phyloP scores from a whole-genome alignment of 2,329 filamentous ascomycete species.

The Fonsecaea pugnacius region DNA sequence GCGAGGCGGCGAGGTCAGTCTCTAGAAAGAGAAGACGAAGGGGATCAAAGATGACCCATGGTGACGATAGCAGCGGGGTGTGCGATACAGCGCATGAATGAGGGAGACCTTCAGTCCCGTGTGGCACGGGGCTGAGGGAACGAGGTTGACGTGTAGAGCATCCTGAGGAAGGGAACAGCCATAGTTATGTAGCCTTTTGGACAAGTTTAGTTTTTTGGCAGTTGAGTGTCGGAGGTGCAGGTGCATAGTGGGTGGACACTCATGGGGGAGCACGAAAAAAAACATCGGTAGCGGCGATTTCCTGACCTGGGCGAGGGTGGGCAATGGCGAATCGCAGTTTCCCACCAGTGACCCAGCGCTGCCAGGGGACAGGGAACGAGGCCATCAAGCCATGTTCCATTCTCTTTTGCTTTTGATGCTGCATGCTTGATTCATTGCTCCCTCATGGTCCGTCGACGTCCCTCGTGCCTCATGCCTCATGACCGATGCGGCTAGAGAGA shows the following conservation, averaged over 20 bases:
- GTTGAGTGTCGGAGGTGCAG: conserved; percentile 20
- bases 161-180: conserved; percentile 29
- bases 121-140: conserved; percentile 47
- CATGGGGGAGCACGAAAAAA: conserved; percentile 19
- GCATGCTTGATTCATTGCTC: conserved; percentile 5
- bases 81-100: conserved; percentile 29
- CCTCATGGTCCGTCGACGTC: not conserved
- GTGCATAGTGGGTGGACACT: conserved; percentile 9
- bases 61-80: conserved; percentile 24
- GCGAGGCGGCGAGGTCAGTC: conserved; percentile 31
- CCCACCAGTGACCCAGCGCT: not conserved
- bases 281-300: conserved; percentile 23
- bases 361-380: not conserved
- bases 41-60: conserved; percentile 41
- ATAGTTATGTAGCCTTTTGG: conserved; percentile 33
- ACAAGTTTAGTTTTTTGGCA: conserved; percentile 22
- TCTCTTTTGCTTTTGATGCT: not conserved
- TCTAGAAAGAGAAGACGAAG: conserved; percentile 22
- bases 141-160: conserved; percentile 35
- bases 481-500: not conserved
- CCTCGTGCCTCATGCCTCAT: not conserved
- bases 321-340: conserved; percentile 1
- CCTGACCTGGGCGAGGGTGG: not conserved
- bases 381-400: not conserved
- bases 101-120: conserved; percentile 50